Percentiles rank a stretch among this genome's conserved stretches.
Evolutionary conservation across 108 stramenopile genomes (phyloP).

Genomic region (Nannochloropsis gaditana): DNA sequence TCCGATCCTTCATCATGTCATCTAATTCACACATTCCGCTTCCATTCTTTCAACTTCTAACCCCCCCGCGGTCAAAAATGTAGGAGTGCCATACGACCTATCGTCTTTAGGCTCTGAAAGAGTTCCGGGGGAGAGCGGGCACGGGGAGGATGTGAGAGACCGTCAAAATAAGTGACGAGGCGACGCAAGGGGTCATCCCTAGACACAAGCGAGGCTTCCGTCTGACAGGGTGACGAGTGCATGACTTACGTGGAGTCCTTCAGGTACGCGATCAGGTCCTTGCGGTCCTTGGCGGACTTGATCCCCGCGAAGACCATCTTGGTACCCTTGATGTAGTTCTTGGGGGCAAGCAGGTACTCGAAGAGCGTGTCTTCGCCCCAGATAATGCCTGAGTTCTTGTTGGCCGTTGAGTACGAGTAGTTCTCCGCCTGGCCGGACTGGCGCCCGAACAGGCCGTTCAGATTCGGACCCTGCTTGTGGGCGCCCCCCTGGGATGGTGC

Average conservation of each 20-base stretch:
- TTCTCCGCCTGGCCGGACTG: conserved; percentile 89
- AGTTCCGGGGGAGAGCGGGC: not conserved
- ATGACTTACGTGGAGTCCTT: conserved; percentile 62
- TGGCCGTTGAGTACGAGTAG: conserved; percentile 92
- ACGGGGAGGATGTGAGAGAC: not conserved
- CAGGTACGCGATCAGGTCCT: conserved; percentile 98
- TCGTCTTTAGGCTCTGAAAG: not conserved
- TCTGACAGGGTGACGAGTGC: not conserved
- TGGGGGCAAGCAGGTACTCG: conserved; percentile 91
- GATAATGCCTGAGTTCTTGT: conserved; percentile 89
- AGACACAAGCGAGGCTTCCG: not conserved
- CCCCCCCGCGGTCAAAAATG: not conserved
- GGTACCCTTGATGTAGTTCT: conserved; percentile 99
- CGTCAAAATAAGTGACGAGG: not conserved
- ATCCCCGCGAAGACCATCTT: conserved; percentile 99
- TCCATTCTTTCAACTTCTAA: not conserved
- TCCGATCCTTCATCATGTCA: not conserved
- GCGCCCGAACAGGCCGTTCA: conserved; percentile 96
- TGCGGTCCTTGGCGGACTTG: conserved; percentile 91
- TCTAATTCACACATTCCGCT: not conserved
- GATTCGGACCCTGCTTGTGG: conserved; percentile 99
- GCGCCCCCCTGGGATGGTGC: conserved; percentile 61
- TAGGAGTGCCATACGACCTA: not conserved
- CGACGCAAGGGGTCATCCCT: not conserved
- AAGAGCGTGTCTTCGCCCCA: conserved; percentile 95